These are phyloP conservation scores for Tripidium arundinaceum DNA, from an alignment of 202 grass and related monocot genomes.

Conservation along the genomic window DNA sequence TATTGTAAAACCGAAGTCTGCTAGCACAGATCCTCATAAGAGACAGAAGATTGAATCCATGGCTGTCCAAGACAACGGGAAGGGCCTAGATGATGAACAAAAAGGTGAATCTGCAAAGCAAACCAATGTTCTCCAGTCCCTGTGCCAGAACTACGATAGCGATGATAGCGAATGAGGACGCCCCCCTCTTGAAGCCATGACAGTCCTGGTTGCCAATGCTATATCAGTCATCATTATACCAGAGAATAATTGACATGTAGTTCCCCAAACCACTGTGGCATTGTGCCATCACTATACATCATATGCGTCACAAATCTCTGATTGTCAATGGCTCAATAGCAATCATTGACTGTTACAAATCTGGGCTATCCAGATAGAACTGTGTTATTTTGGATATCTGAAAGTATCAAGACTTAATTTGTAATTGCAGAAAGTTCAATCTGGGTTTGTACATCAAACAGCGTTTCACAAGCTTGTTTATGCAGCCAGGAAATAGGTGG, in stretches of 20 bases:
- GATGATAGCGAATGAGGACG: conserved; percentile 55
- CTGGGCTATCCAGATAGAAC: neutral
- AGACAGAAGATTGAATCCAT: conserved; percentile 15
- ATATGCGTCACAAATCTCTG: neutral
- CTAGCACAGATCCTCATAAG: too few species aligned
- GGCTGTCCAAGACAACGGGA: neutral
- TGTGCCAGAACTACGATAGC: conserved; percentile 47
- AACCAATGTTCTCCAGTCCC: conserved; percentile 44
- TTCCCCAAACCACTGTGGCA: neutral
- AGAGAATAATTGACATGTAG: neutral
- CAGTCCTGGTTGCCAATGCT: neutral
- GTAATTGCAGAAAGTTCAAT: neutral
- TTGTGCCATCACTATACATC: neutral
- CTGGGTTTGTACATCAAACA: neutral
- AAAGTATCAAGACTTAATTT: neutral
- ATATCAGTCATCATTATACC: neutral
- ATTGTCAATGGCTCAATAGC: neutral
- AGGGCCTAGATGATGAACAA: conserved; percentile 5
- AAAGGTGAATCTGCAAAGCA: neutral
- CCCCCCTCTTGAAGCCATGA: neutral
- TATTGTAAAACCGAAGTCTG: too few species aligned
- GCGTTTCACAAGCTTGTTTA: neutral
- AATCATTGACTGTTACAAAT: neutral
- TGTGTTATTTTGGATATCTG: neutral
- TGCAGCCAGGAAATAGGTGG: too few species aligned